Base-by-base conservation (phyloP, 1,139 yeast species). In the Taiozyma onychis region DNA sequence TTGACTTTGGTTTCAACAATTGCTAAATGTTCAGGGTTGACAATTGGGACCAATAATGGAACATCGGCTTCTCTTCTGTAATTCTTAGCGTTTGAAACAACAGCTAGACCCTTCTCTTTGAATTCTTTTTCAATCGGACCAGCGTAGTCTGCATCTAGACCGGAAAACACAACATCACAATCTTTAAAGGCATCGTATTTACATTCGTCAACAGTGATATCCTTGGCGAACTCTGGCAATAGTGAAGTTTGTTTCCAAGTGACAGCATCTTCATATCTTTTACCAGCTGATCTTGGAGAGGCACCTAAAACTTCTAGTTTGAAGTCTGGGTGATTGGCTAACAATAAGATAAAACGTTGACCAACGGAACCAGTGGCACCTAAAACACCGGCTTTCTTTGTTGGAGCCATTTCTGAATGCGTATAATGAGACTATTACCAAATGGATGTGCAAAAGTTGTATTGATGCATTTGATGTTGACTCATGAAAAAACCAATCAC, bases 361-460 rank as follows among this genome's bases (percentile, higher is more conserved):
- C 99, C 99, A 44, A 93, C 99, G 43, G 96, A 85, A 47, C 98
- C 99, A 24, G 98, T 91, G 60, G 98, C 98, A 49, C 99, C 99
- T 57, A 93, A 76, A 61, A 93, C 97, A 73, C 99, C 99, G 57
- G 76, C 77, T 46, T 61, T 60, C 58, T 61, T 61, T 27, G 47
- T 58, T 39, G 43, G 43, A 24, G 43, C 43, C 43, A 39, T 39
- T 24, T 39, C 24, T 39, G 22, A 9, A 35, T 37, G 14, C 9
- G 14, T 37, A 18, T 10, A 14, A 10, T 18, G 6, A 4, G 7
- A 7, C 9, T 35, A n/a, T 35, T 3, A n/a, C 14, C 22, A n/a
- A 18, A 4, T 14, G 7, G 16, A 35, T 8, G 18, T 2, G 2
- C 8, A 37, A 37, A 37, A 9, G 24, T 37, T 37, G 24, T 18